Evolutionary conservation across 2,329 filamentous ascomycete species (phyloP).

Genomic region (Teratosphaeria gauchensis): DNA sequence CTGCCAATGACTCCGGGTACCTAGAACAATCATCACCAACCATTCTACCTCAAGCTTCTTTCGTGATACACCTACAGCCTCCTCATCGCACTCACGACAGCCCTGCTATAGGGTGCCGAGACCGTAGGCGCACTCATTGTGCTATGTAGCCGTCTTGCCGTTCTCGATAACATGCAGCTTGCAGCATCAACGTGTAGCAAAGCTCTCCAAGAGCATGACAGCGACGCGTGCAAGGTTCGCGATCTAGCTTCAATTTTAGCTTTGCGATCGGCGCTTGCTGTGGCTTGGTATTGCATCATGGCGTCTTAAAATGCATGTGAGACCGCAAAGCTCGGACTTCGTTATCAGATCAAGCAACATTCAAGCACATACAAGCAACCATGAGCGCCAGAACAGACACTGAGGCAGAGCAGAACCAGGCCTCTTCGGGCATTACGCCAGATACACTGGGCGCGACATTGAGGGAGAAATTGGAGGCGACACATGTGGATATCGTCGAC

Average conservation of each 20-base stretch:
- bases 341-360: neutral
- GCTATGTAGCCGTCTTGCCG: constrained; percentile 25
- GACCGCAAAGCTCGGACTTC: neutral
- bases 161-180: constrained; percentile 21
- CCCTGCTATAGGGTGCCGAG: constrained; percentile 51
- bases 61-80: constrained; percentile 54
- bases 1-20: constrained; percentile 81
- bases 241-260: neutral
- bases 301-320: neutral
- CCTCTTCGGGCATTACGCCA: constrained; percentile 54
- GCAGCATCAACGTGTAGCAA: constrained; percentile 1
- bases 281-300: neutral
- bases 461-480: constrained; percentile 58
- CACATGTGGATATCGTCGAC: constrained; percentile 80
- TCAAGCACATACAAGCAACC: constrained; percentile 1
- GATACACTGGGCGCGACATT: constrained; percentile 60
- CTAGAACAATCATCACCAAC: constrained; percentile 36
- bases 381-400: constrained; percentile 37
- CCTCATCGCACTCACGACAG: constrained; percentile 69
- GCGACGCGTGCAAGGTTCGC: neutral
- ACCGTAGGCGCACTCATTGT: constrained; percentile 32
- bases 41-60: neutral
- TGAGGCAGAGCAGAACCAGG: constrained; percentile 42
- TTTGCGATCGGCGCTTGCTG: neutral
- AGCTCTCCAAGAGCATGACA: neutral